Evolutionary conservation across 2,329 filamentous ascomycete genomes (phyloP).

Genomic region (Macrophomina tecta): DNA sequence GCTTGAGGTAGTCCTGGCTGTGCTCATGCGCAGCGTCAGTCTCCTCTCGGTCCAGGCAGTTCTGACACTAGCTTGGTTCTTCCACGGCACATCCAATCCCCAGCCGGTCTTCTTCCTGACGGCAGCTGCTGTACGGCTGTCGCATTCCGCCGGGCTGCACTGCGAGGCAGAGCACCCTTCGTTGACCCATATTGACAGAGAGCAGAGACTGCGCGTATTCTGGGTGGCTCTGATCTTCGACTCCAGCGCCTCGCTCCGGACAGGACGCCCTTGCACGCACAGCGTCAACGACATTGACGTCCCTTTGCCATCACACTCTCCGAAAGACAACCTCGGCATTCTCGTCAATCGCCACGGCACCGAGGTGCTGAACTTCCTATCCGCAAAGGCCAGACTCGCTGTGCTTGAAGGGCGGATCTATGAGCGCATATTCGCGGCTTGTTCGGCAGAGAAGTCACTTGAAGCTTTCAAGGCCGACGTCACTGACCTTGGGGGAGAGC

Average conservation of each 20-base stretch:
- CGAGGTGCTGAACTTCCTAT: neutral
- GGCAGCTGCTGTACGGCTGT: slow-evolving; percentile 11
- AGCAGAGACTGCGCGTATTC: slow-evolving; percentile 15
- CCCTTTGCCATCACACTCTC: neutral
- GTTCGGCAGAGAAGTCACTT: neutral
- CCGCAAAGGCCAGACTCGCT: neutral
- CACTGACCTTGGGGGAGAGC: neutral
- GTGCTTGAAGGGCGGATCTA: neutral
- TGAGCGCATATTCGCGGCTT: neutral
- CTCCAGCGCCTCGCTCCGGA: slow-evolving; percentile 1
- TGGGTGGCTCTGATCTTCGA: slow-evolving; percentile 10
- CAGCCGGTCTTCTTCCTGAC: slow-evolving; percentile 19
- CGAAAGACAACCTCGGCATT: slow-evolving; percentile 8
- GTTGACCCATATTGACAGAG: neutral
- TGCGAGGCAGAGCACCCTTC: neutral
- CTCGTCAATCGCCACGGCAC: neutral
- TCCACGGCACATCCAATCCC: slow-evolving; percentile 9
- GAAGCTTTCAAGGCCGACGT: neutral
- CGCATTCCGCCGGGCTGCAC: slow-evolving; percentile 9
- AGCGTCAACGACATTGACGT: slow-evolving; percentile 14
- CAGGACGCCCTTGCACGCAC: slow-evolving; percentile 7
- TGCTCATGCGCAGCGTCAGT: slow-evolving; percentile 18
- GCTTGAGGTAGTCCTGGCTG: neutral
- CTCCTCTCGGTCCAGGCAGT: slow-evolving; percentile 6
- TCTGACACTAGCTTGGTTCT: slow-evolving; percentile 13